A percentile compares a stretch with the other conserved stretches of the same genome.
These are phyloP conservation scores for Penicillium brevicompactum DNA, from an alignment of 2,329 filamentous ascomycete genomes.

Conservation along the genomic window DNA sequence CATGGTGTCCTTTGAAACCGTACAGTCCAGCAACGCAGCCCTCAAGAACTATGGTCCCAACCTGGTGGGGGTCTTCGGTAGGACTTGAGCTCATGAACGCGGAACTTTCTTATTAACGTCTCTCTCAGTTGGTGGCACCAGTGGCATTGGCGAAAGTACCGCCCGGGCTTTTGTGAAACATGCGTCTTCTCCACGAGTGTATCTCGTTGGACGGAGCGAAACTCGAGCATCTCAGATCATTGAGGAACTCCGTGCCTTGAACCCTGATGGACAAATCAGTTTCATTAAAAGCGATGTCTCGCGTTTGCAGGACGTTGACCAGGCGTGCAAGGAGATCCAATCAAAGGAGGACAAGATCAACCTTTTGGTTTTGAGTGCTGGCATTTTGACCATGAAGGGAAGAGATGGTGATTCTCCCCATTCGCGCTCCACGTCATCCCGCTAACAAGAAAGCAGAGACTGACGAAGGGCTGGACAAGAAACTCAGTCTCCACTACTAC, in stretches of 20 bases:
- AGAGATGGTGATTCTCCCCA: constrained; percentile 13
- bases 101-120: not conserved
- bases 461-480: constrained; percentile 35
- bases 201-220: constrained; percentile 53
- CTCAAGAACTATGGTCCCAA: constrained; percentile 33
- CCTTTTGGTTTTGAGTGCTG: constrained; percentile 33
- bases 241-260: constrained; percentile 47
- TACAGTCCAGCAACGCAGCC: constrained; percentile 11
- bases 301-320: constrained; percentile 55
- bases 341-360: constrained; percentile 31
- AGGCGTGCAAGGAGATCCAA: constrained; percentile 50
- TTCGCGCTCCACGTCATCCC: not conserved
- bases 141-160: constrained; percentile 29
- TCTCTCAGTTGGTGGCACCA: constrained; percentile 27
- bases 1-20: constrained; percentile 14
- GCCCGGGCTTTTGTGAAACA: constrained; percentile 34
- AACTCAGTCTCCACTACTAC: constrained; percentile 34
- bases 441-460: constrained; percentile 26
- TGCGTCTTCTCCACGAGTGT: constrained; percentile 50
- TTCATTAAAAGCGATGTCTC: constrained; percentile 56
- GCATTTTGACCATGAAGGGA: constrained; percentile 20
- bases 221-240: constrained; percentile 42
- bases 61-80: constrained; percentile 42
- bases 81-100: constrained; percentile 52
- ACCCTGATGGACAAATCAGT: constrained; percentile 46